Percentiles rank a stretch among this genome's conserved stretches.
Evolutionary conservation across 1,284 basidiomycete genomes (phyloP).

Genomic region (Meripilus lineatus): DNA sequence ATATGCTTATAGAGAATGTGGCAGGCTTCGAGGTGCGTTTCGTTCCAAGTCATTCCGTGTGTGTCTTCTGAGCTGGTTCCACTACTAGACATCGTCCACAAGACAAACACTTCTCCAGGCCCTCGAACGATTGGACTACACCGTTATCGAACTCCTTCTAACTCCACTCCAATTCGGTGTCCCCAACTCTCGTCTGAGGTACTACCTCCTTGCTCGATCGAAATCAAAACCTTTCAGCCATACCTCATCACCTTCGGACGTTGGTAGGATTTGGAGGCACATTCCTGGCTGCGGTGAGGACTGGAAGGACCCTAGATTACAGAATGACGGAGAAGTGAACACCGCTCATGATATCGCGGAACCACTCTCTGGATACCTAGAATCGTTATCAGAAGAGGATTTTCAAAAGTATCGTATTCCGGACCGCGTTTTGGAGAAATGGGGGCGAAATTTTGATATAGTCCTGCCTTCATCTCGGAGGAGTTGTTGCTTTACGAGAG

Average conservation of each 20-base stretch:
- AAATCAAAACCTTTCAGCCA: conserved; percentile 29
- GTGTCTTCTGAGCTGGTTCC: neutral
- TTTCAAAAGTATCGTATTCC: conserved; percentile 38
- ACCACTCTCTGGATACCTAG: conserved; percentile 40
- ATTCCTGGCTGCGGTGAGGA: conserved; percentile 43
- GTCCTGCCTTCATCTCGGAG: conserved; percentile 56
- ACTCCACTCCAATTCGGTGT: conserved; percentile 74
- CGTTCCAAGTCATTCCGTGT: conserved; percentile 1
- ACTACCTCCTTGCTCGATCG: conserved; percentile 68
- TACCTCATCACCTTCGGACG: neutral
- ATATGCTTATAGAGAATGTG: conserved; percentile 71
- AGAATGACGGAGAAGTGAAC: conserved; percentile 6
- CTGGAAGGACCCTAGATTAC: conserved; percentile 38
- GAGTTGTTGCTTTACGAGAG: conserved; percentile 76
- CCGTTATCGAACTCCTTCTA: conserved; percentile 55
- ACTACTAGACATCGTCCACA: conserved; percentile 54
- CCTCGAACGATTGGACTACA: conserved; percentile 50
- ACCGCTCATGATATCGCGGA: conserved; percentile 1
- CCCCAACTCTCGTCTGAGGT: conserved; percentile 73
- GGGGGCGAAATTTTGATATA: conserved; percentile 76
- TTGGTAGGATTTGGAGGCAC: conserved; percentile 36
- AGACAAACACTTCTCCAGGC: conserved; percentile 45
- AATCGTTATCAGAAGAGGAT: conserved; percentile 25
- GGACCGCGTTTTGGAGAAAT: conserved; percentile 61
- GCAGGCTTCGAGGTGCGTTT: conserved; percentile 69